Evolutionary conservation across 169 alveolate genomes (phyloP), one percentile per base, ranked within the genome.

Genomic region (Cryptosporidium viatorum): DNA sequence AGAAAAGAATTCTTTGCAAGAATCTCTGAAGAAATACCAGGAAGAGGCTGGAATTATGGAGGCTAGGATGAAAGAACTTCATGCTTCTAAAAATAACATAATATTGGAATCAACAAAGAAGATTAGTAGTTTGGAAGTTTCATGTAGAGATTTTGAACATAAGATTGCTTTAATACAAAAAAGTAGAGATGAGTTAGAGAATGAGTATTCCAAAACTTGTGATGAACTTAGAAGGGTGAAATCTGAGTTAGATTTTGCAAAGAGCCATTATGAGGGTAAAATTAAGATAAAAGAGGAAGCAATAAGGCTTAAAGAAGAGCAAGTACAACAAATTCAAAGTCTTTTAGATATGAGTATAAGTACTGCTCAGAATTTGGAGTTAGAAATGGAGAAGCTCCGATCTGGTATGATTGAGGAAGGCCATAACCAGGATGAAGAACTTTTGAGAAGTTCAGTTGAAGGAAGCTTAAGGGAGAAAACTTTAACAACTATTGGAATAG

Each of bases 201-300:
- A n/a, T 16, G 89, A 80, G 29, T 50, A 62, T 45, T 62, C 89
- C 41, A 59, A 65, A 29, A 62, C 65, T 33, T 62, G 75, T 65
- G 89, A 80, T 26, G 89, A 80, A 48, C 55, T 80, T 41, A 37
- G 89, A 16, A 80, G 89, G 45, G 75, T 80, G n/a, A 80, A 80
- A 29, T 59, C 89, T 18, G 89, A 80, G 12, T 39, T 80, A n/a
- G 89, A 80, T 5, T 80, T 80, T 50, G 73, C 89, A 29, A 80
- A 80, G 14, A 80, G 89, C 1, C 89, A 80, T 23, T 80, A 80
- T 65, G 89, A 80, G 50, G 89, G 74, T 12, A 80, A 80, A 43
- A 59, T 80, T 29, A 80, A 80, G 51, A 80, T 80, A 41, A 80
- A 80, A 45, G 89, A 80, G 33, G 89, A 80, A 31, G 55, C 89